A percentile compares a stretch with the other conserved stretches of the same genome.
Evolutionary conservation across 2,329 filamentous ascomycete genomes (phyloP).

Genomic region (Diaporthe citrichinensis): DNA sequence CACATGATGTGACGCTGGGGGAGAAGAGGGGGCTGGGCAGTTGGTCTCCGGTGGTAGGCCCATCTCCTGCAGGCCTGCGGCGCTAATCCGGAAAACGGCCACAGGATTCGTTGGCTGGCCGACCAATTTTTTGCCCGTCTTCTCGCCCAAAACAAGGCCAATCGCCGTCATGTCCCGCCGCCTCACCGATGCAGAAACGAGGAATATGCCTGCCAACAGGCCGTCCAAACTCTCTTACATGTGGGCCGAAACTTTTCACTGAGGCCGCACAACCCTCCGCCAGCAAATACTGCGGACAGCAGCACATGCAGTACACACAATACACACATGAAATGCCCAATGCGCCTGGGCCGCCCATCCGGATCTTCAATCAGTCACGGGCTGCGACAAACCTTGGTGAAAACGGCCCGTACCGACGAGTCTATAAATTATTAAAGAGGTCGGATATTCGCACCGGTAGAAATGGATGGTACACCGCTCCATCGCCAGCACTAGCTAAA

Average conservation of each 20-base stretch:
- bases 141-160: constrained; percentile 16
- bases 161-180: background rate
- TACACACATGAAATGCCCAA: background rate
- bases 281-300: background rate
- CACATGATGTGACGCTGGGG: constrained; percentile 21
- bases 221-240: background rate
- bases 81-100: constrained; percentile 30
- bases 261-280: background rate
- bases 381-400: constrained; percentile 13
- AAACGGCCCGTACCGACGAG: constrained; percentile 26
- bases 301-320: background rate
- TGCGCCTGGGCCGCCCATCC: constrained; percentile 15
- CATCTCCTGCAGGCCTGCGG: constrained; percentile 15
- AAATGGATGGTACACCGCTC: no score
- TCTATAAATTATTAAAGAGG: background rate
- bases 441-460: no score
- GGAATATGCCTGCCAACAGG: constrained; percentile 6
- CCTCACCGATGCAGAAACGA: background rate
- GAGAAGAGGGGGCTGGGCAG: constrained; percentile 19
- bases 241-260: background rate
- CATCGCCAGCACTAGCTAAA: no score
- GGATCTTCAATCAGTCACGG: background rate
- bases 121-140: constrained; percentile 27
- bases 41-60: constrained; percentile 4
- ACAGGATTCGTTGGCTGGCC: constrained; percentile 32